Evolutionary conservation across 495 filamentous ascomycete genomes (phyloP).

Genomic region (Hypoxylon intermedium): DNA sequence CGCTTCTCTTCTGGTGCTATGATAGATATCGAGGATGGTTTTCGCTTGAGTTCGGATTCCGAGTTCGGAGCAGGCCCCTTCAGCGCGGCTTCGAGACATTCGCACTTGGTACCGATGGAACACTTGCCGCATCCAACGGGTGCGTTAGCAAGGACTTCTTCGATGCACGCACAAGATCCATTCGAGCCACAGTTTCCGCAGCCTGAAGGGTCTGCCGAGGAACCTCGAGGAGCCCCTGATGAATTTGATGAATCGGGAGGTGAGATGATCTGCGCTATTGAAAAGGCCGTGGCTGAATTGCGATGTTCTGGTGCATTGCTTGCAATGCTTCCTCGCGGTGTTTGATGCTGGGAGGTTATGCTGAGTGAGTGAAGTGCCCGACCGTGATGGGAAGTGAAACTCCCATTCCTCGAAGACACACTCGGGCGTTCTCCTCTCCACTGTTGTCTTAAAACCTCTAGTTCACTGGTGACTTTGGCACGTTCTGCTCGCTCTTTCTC

Average conservation of each 20-base stretch:
- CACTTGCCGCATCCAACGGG: conserved; percentile 70
- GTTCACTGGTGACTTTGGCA: conserved; percentile 31
- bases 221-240: conserved; percentile 23
- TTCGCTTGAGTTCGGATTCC: conserved; percentile 47
- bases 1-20: conserved; percentile 64
- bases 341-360: conserved; percentile 28
- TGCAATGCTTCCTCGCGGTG: conserved; percentile 34
- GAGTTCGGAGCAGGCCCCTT: conserved; percentile 33
- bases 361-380: conserved; percentile 18
- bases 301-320: conserved; percentile 44
- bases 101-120: conserved; percentile 63
- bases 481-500: conserved; percentile 51
- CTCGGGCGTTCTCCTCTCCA: conserved; percentile 30
- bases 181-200: conserved; percentile 61
- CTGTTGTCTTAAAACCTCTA: conserved; percentile 33
- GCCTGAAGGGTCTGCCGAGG: conserved; percentile 43
- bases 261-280: conserved; percentile 57
- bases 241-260: conserved; percentile 49
- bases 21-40: conserved; percentile 47
- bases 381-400: conserved; percentile 32
- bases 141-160: conserved; percentile 53
- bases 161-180: conserved; percentile 60
- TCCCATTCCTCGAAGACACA: conserved; percentile 36
- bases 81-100: conserved; percentile 67
- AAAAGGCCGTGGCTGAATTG: conserved; percentile 46